Conservation (phyloP, 2,329 filamentous ascomycete species). For the Celoporthe dispersa region DNA sequence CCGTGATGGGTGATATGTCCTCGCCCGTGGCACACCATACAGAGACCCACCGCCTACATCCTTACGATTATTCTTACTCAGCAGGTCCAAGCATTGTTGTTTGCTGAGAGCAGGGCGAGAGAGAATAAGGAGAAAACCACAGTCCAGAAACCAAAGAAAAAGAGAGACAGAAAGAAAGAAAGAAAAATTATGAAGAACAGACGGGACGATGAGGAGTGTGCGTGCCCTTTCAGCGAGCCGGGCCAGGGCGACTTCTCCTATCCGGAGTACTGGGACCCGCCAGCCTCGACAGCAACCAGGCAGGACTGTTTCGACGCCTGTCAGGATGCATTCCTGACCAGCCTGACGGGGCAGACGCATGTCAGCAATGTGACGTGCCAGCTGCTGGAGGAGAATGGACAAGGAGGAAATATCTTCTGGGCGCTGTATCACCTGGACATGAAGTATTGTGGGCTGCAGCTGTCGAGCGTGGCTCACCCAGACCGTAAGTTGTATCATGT, state of each 20-base stretch:
- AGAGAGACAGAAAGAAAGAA: background rate
- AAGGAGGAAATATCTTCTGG: conserved; percentile 39
- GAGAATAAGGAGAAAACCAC: no score
- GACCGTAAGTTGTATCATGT: conserved; percentile 48
- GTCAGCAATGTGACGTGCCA: conserved; percentile 21
- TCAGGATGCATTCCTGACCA: conserved; percentile 20
- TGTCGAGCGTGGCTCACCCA: conserved; percentile 37
- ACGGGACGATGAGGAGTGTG: conserved; percentile 16
- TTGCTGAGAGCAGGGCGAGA: background rate
- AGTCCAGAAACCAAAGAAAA: no score
- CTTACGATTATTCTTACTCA: background rate
- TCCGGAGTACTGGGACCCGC: conserved; percentile 6
- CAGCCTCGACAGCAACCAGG: background rate
- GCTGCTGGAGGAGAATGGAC: conserved; percentile 13
- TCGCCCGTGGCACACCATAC: conserved; percentile 15
- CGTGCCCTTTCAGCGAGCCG: conserved; percentile 25
- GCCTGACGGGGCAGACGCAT: conserved; percentile 6
- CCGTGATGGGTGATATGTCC: conserved; percentile 20
- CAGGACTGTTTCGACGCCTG: conserved; percentile 18
- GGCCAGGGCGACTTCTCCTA: conserved; percentile 8
- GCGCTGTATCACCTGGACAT: conserved; percentile 58
- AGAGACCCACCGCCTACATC: conserved; percentile 4
- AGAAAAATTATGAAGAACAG: conserved; percentile 12
- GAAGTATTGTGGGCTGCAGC: conserved; percentile 51
- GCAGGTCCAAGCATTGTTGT: background rate